Evolutionary conservation across 2,329 filamentous ascomycete species (phyloP).

Genomic region (Claviceps africana): DNA sequence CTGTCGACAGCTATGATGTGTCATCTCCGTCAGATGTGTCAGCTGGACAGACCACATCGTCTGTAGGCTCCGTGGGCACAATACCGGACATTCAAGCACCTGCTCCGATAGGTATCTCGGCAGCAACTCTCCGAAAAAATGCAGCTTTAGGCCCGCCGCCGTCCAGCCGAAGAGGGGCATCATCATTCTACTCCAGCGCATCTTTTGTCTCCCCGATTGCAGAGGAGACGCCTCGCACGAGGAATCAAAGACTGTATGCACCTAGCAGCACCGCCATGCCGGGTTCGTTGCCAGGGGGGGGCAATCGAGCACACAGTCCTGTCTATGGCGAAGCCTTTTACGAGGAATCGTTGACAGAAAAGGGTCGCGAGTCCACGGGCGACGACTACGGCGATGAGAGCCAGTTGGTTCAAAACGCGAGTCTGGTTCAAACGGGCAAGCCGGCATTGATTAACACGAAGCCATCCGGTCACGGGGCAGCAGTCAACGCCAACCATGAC

Average conservation of each 20-base stretch:
- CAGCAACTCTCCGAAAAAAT: slow-evolving; percentile 28
- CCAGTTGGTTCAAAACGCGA: slow-evolving; percentile 45
- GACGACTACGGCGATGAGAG: slow-evolving; percentile 41
- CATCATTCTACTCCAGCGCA: slow-evolving; percentile 49
- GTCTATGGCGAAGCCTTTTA: slow-evolving; percentile 34
- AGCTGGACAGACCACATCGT: slow-evolving; percentile 37
- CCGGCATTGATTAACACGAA: slow-evolving; percentile 37
- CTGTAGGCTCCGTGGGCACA: slow-evolving; percentile 37
- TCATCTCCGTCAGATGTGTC: slow-evolving; percentile 34
- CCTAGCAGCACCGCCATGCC: slow-evolving; percentile 63
- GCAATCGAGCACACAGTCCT: slow-evolving; percentile 30
- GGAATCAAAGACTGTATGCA: slow-evolving; percentile 50
- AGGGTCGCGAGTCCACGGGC: slow-evolving; percentile 24
- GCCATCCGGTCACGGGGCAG: slow-evolving; percentile 6
- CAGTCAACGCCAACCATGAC: slow-evolving; percentile 15
- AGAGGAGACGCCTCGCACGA: slow-evolving; percentile 48
- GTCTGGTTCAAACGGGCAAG: slow-evolving; percentile 45
- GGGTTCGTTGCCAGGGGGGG: slow-evolving; percentile 44
- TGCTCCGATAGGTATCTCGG: slow-evolving; percentile 12
- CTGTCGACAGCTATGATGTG: slow-evolving; percentile 21
- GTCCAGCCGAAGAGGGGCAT: slow-evolving; percentile 43
- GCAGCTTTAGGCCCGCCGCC: slow-evolving; percentile 46
- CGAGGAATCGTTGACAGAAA: slow-evolving; percentile 35
- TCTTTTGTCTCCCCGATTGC: slow-evolving; percentile 64
- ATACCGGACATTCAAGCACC: slow-evolving; percentile 46